phyloP scores from a whole-genome alignment of 331 rosid species.

The Malus hybrid region DNA sequence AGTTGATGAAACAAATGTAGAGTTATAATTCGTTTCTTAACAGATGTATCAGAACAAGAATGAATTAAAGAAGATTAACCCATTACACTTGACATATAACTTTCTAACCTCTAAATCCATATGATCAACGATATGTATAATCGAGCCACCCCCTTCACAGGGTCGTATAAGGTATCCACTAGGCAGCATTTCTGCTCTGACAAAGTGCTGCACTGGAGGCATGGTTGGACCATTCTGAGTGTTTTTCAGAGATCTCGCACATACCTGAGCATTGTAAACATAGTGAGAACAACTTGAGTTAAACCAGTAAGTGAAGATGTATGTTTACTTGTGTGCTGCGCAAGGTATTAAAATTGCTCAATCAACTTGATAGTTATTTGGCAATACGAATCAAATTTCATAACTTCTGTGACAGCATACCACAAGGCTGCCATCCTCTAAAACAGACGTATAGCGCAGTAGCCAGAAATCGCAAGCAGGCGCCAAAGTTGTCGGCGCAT shows the following conservation, averaged over 20 bases:
- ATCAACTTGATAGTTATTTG: background rate
- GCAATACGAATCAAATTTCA: conserved; percentile 1
- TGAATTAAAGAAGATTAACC: background rate
- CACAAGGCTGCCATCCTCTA: conserved; percentile 99
- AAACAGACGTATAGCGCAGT: conserved; percentile 92
- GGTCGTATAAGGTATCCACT: conserved; percentile 96
- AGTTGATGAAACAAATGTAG: conserved; percentile 10
- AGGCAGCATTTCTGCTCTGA: conserved; percentile 96
- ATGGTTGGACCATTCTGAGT: conserved; percentile 97
- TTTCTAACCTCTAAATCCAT: conserved; percentile 78
- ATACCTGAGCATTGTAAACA: conserved; percentile 43
- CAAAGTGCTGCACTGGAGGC: conserved; percentile 99
- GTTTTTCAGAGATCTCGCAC: conserved; percentile 95
- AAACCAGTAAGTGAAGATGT: background rate
- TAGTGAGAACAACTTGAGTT: conserved; percentile 6
- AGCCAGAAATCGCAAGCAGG: conserved; percentile 99
- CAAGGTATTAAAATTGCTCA: background rate
- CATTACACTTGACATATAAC: background rate
- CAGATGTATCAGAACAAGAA: background rate
- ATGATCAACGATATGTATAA: conserved; percentile 96
- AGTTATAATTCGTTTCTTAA: conserved; percentile 7
- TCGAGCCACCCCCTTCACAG: conserved; percentile 99
- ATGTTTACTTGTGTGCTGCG: background rate
- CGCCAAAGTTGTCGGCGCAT: conserved; percentile 95
- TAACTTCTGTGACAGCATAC: conserved; percentile 29